phyloP scores from a whole-genome alignment of 495 filamentous ascomycete genomes.

The Chaetomium fimeti region DNA sequence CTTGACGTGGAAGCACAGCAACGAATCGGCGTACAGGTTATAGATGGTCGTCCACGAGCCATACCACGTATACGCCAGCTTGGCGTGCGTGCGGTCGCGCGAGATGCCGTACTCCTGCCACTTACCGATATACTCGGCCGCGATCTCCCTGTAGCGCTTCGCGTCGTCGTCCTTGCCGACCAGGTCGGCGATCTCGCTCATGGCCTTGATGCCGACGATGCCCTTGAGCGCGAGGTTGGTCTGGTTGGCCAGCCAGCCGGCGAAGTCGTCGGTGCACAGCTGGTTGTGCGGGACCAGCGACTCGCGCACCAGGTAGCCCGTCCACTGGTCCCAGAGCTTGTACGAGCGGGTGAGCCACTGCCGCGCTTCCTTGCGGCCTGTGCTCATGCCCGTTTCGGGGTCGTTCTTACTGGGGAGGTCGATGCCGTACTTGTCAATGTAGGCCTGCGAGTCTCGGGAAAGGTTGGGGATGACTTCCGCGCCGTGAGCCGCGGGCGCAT shows the following conservation, averaged over 20 bases:
- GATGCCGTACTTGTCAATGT: conserved; percentile 43
- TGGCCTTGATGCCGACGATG: conserved; percentile 91
- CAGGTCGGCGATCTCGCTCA: conserved; percentile 76
- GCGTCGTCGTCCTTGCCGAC: conserved; percentile 66
- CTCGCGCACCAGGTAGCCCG: conserved; percentile 83
- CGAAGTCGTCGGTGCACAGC: conserved; percentile 93
- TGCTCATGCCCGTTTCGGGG: conserved; percentile 21
- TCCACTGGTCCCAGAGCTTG: conserved; percentile 88
- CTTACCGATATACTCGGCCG: conserved; percentile 72
- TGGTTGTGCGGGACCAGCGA: conserved; percentile 83
- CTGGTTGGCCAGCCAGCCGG: conserved; percentile 87
- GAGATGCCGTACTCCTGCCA: conserved; percentile 83
- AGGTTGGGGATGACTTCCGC: conserved; percentile 20
- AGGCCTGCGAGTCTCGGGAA: conserved; percentile 19
- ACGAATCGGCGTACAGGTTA: conserved; percentile 79
- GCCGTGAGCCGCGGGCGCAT: conserved; percentile 1
- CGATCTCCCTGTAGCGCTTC: conserved; percentile 66
- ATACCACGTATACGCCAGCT: conserved; percentile 91
- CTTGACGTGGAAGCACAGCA: conserved; percentile 75
- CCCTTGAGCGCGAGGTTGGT: conserved; percentile 93
- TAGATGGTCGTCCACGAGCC: conserved; percentile 95
- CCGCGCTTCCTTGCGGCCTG: conserved; percentile 52
- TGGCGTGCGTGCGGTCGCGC: conserved; percentile 78
- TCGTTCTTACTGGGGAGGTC: conserved; percentile 32
- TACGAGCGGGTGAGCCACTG: conserved; percentile 63